Evolutionary conservation across 192 early-diverging fungal genomes (phyloP), one percentile per base, ranked within the genome.

Genomic region (Linnemannia hyalina): DNA sequence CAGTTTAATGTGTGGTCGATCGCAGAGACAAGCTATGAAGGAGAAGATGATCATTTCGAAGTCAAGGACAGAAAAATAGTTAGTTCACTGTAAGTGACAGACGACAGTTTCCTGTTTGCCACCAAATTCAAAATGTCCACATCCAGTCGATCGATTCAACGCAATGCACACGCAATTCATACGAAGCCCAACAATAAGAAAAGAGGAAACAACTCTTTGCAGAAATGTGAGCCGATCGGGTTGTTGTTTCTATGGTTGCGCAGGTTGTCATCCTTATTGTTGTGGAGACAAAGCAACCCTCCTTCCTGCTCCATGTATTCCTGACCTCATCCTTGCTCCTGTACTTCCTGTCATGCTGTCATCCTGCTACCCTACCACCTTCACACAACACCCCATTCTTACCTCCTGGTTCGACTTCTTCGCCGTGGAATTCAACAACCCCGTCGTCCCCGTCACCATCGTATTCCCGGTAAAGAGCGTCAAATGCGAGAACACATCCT

Each of bases 401-500:
- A 91, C 91, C 88, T 91, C 91, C 68, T 77, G 83, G 47, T 91
- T 91, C 2, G 91, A 88, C 63, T 88, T 90, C 54, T 83, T 89
- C 26, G 70, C 47, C 20, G 77, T 55, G 15, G 79, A 74, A 52
- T 88, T 86, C 26, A 86, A 73, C 47, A 76, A 71, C 35, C 81
- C 80, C 6, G 82, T 83, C 9, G 88, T 80, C 20, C 89, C 84
- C 7, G 88, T 90, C 4, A 82, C 82, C 80, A 91, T 89, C 9
- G 89, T 88, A 68, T 91, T 91, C 18, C 89, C 91, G 6, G 91
- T 90, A 73, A 87, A 90, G 1, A 91, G 65, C 6, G 88, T 88
- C 69, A 91, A 35, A 10, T 90, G 87, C 5, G 85, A 71, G 29
- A 89, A 88, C 8, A 68, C 40, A 41, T 70, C 73, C 32, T 72